Conservation (phyloP, 768 basidiomycete genomes). For the Pleurotus tuber-regium region DNA sequence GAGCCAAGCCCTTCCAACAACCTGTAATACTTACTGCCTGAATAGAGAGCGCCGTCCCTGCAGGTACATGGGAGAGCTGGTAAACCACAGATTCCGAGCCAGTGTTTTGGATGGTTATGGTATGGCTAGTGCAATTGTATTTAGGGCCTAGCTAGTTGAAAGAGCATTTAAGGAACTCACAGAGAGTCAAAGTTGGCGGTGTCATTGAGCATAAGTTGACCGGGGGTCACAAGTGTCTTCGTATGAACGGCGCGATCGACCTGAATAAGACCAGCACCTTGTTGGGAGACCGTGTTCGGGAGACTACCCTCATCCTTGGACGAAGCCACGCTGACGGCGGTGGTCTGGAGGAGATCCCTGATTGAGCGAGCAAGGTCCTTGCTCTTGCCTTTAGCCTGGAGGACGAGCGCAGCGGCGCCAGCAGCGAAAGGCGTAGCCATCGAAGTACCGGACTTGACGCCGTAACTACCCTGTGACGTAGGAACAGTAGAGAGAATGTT, state of each 20-base stretch:
- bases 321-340: slow-evolving; percentile 40
- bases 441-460: slow-evolving; percentile 41
- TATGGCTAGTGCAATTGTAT: slow-evolving; percentile 32
- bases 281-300: slow-evolving; percentile 48
- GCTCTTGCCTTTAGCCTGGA: slow-evolving; percentile 36
- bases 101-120: slow-evolving; percentile 50
- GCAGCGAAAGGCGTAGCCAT: slow-evolving; percentile 48
- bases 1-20: background rate
- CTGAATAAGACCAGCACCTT: slow-evolving; percentile 56
- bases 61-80: slow-evolving; percentile 50
- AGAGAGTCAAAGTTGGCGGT: slow-evolving; percentile 48
- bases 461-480: slow-evolving; percentile 36
- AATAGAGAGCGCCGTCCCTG: slow-evolving; percentile 50
- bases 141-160: background rate
- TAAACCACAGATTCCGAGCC: slow-evolving; percentile 32
- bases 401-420: slow-evolving; percentile 40
- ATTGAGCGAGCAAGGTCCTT: slow-evolving; percentile 23
- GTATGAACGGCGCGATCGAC: slow-evolving; percentile 55
- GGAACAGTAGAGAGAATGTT: slow-evolving; percentile 49
- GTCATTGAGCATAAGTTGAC: slow-evolving; percentile 61
- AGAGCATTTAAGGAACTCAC: slow-evolving; percentile 25
- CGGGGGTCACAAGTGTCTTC: slow-evolving; percentile 49
- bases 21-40: slow-evolving; percentile 29
- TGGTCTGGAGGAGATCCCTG: slow-evolving; percentile 42
- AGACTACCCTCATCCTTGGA: slow-evolving; percentile 47